A percentile compares a stretch with the other conserved stretches of the same genome.
phyloP scores from a whole-genome alignment of 257 asterid species.

The Fraxinus excelsior region DNA sequence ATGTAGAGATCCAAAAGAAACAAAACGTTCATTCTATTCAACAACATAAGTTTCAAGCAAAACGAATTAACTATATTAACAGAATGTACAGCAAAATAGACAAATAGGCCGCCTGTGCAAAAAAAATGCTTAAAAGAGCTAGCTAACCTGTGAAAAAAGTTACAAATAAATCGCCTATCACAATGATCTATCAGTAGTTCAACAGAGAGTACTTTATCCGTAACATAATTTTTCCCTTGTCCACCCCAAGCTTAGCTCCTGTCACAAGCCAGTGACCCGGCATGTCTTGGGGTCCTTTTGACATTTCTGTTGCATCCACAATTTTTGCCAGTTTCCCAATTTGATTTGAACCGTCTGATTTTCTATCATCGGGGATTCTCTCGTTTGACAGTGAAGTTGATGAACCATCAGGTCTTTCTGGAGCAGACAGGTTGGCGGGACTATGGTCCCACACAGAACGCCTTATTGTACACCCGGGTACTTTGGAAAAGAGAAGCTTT shows the following conservation, averaged over 20 bases:
- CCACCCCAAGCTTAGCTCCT: slow-evolving; percentile 99
- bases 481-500: slow-evolving; percentile 91
- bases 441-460: slow-evolving; percentile 98
- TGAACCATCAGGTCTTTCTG: slow-evolving; percentile 60
- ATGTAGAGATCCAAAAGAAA: neutral
- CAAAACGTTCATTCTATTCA: neutral
- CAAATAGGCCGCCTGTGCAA: slow-evolving; percentile 32
- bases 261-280: slow-evolving; percentile 99
- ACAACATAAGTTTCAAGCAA: slow-evolving; percentile 29
- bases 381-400: slow-evolving; percentile 56
- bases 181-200: slow-evolving; percentile 65
- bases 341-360: slow-evolving; percentile 52
- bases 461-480: slow-evolving; percentile 96
- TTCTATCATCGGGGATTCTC: slow-evolving; percentile 27
- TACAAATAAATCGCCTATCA: slow-evolving; percentile 20
- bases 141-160: slow-evolving; percentile 31
- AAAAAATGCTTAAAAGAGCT: slow-evolving; percentile 27
- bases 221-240: slow-evolving; percentile 77
- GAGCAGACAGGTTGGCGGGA: slow-evolving; percentile 60
- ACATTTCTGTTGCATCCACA: slow-evolving; percentile 94
- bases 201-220: slow-evolving; percentile 87
- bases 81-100: slow-evolving; percentile 49
- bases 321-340: slow-evolving; percentile 77
- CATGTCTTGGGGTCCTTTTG: slow-evolving; percentile 94
- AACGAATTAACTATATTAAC: slow-evolving; percentile 38